Conservation (phyloP, 139 green algal species). For the Diplosphaera chodatii region DNA sequence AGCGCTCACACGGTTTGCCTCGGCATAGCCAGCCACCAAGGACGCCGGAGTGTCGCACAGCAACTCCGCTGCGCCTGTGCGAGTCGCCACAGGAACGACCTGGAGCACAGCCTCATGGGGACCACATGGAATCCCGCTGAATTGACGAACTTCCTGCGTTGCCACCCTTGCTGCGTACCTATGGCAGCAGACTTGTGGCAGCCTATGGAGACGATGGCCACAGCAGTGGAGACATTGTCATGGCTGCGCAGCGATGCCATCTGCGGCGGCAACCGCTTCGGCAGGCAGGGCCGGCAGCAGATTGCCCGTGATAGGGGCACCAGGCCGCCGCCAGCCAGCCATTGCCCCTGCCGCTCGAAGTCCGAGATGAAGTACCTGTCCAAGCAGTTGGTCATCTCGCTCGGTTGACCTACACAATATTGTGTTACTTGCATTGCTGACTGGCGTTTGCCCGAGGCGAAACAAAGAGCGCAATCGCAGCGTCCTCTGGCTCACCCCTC, state of each 20-base stretch:
- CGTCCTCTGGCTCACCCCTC: conserved; percentile 31
- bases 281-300: conserved; percentile 71
- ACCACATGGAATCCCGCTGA: too few species aligned
- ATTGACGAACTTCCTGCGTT: too few species aligned
- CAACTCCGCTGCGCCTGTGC: too few species aligned
- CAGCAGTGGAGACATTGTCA: conserved; percentile 13
- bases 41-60: conserved; percentile 33
- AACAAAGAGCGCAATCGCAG: too few species aligned
- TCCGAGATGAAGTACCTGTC: conserved; percentile 32
- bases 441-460: too few species aligned
- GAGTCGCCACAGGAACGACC: too few species aligned
- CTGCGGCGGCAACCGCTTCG: conserved; percentile 25
- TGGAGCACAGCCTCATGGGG: too few species aligned
- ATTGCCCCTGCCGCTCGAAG: conserved; percentile 48
- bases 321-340: conserved; percentile 44
- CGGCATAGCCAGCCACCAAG: conserved; percentile 30
- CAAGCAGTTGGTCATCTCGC: too few species aligned
- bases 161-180: conserved; percentile 14
- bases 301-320: conserved; percentile 66
- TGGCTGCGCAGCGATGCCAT: background rate
- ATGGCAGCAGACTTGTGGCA: conserved; percentile 51
- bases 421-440: too few species aligned
- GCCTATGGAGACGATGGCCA: conserved; percentile 57
- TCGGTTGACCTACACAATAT: too few species aligned
- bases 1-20: conserved; percentile 29